phyloP scores from a whole-genome alignment of 1,284 basidiomycete genomes.

The Leccinum pachyderme region DNA sequence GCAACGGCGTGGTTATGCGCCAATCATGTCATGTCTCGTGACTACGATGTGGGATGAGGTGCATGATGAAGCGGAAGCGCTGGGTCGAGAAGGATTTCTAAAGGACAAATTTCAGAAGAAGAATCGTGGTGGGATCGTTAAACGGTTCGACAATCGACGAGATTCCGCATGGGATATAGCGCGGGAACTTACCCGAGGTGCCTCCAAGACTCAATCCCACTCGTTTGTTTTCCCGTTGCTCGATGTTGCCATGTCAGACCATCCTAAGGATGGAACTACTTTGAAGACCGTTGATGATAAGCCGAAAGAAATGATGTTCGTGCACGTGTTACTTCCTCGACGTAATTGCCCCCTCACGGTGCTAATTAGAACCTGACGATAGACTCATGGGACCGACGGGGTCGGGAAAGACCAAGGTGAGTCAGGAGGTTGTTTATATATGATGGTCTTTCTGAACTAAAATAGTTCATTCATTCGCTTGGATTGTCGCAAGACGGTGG shows the following conservation, averaged over 20 bases:
- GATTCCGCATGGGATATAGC: constrained; percentile 2
- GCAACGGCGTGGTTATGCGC: background rate
- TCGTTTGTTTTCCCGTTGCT: background rate
- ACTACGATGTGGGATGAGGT: constrained; percentile 15
- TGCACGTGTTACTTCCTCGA: background rate
- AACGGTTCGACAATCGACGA: constrained; percentile 4
- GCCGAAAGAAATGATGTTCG: background rate
- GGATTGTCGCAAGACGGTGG: background rate
- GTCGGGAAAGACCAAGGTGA: constrained; percentile 15
- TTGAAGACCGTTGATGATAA: background rate
- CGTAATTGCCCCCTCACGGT: background rate
- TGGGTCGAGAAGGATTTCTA: background rate
- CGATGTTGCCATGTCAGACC: background rate
- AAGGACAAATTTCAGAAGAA: constrained; percentile 1
- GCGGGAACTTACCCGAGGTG: background rate
- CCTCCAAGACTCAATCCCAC: background rate
- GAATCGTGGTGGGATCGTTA: background rate
- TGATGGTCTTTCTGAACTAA: background rate
- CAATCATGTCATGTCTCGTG: constrained; percentile 7
- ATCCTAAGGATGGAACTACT: background rate
- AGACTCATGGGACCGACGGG: constrained; percentile 12
- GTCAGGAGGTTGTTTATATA: background rate
- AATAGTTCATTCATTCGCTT: constrained; percentile 8
- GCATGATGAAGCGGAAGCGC: background rate
- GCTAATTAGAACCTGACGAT: background rate